Base-by-base conservation (phyloP, 2,329 filamentous ascomycete genomes). In the Calonectria pauciramosa region DNA sequence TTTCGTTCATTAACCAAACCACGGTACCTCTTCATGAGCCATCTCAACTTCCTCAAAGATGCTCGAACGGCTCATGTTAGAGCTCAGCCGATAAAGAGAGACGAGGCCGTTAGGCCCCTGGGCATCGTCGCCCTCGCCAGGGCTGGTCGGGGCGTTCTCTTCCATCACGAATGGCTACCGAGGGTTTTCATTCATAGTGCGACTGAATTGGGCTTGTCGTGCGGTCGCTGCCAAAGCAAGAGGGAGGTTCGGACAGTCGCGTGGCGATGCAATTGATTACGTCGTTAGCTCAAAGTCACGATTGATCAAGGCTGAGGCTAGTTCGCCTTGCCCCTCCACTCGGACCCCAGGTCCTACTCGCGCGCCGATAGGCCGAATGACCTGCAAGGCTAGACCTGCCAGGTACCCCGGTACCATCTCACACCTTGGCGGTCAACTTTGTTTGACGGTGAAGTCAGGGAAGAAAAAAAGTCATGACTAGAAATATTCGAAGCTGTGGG, bases 41-140 rank as follows among this genome's bases (percentile, higher is more conserved):
- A 99, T 99, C 84, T 98, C 96, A n/a, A 99, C 96, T 85, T 98
- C 95, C 79, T 95, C 95, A 80, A 98, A 93, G 79, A 98, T 93
- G 85, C 95, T 98, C 44, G 93, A 89, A 85, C 90, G 92, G 86
- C 94, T 95, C 80, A 92, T 89, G 81, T 95, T 95, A 67, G 93
- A 94, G 78, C 89, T 89, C 70, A 93, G 88, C 69, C 93, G 89
- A 84, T 95, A 95, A 76, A 94, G 82, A 67, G 83, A 69, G 30
- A 76, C 70, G 64, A 71, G 79, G 51, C 72, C 81, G 73, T 82
- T 80, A 66, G 77, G 68, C 56, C 63, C 75, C 13, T 73, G 73
- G 68, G 68, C 72, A 38, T 75, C 71, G 47, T 76, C 76, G 71
- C 77, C 76, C 71, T 74, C 75, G 47, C 75, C 72, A 72, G 78